Evolutionary conservation across 1,139 yeast genomes (phyloP).

Genomic region (Sugiyamaella xylanicola): DNA sequence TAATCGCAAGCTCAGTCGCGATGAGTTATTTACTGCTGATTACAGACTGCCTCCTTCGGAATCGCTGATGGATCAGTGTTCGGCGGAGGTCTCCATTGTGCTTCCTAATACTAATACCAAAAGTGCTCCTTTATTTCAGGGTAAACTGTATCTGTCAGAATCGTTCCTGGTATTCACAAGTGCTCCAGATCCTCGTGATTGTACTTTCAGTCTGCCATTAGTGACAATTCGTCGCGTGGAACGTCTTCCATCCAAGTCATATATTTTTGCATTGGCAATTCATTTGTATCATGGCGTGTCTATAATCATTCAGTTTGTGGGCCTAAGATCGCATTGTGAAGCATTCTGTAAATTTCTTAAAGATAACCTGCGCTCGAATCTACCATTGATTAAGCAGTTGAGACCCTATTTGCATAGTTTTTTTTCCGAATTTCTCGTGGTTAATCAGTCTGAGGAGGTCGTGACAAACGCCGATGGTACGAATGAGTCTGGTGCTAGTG

Average conservation of each 20-base stretch:
- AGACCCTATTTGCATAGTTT: conserved; percentile 70
- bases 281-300: conserved; percentile 68
- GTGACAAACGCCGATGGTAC: conserved; percentile 38
- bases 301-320: conserved; percentile 71
- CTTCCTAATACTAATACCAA: conserved; percentile 43
- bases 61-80: conserved; percentile 61
- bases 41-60: conserved; percentile 75
- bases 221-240: conserved; percentile 84
- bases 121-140: conserved; percentile 51
- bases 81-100: conserved; percentile 65
- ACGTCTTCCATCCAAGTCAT: conserved; percentile 72
- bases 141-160: conserved; percentile 63
- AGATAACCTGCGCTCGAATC: conserved; percentile 61
- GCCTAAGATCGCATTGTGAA: conserved; percentile 78
- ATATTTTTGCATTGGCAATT: conserved; percentile 77
- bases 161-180: conserved; percentile 77
- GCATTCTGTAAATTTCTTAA: conserved; percentile 72
- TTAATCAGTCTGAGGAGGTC: conserved; percentile 31
- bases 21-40: conserved; percentile 67
- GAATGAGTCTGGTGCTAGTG: conserved; percentile 35
- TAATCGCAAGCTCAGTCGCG: conserved; percentile 50
- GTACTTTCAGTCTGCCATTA: conserved; percentile 71
- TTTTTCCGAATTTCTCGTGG: conserved; percentile 81
- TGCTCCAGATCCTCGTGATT: conserved; percentile 65
- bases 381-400: conserved; percentile 61